These are phyloP conservation scores for Aphanomyces astaci DNA, from an alignment of 352 stramenopile genomes.

Conservation along the genomic window DNA sequence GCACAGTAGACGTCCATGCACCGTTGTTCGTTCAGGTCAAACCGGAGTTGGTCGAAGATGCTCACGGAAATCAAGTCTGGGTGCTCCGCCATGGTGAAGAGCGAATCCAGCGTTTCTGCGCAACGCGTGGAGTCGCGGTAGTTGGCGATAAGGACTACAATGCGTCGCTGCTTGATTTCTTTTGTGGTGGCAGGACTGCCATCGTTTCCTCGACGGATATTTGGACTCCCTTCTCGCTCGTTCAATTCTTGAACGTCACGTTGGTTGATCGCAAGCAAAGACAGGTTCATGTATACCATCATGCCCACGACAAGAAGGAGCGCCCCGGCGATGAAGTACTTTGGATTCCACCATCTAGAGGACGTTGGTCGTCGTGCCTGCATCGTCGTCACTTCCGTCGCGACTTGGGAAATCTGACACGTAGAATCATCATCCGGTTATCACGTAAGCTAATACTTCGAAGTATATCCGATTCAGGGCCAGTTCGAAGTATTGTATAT, in stretches of 20 bases:
- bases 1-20: slow-evolving; percentile 19
- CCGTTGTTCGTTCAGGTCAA: slow-evolving; percentile 5
- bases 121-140: slow-evolving; percentile 16
- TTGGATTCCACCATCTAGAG: not conserved
- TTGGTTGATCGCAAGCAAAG: not conserved
- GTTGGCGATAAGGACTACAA: slow-evolving; percentile 18
- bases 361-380: not conserved
- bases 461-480: no score
- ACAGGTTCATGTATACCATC: slow-evolving; percentile 12
- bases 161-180: slow-evolving; percentile 34
- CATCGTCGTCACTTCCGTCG: not conserved
- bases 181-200: not conserved
- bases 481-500: not conserved
- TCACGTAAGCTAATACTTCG: no score
- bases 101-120: slow-evolving; percentile 15
- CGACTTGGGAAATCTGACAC: not conserved
- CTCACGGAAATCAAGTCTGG: slow-evolving; percentile 9
- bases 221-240: not conserved
- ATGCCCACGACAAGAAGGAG: not conserved
- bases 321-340: not conserved
- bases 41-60: slow-evolving; percentile 19
- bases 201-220: not conserved
- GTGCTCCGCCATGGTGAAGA: slow-evolving; percentile 5
- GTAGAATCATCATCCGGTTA: not conserved
- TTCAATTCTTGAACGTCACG: not conserved